Evolutionary conservation across 2,329 filamentous ascomycete species (phyloP), one percentile per base, ranked within the genome.

Genomic region (Raffaelea arxii): DNA sequence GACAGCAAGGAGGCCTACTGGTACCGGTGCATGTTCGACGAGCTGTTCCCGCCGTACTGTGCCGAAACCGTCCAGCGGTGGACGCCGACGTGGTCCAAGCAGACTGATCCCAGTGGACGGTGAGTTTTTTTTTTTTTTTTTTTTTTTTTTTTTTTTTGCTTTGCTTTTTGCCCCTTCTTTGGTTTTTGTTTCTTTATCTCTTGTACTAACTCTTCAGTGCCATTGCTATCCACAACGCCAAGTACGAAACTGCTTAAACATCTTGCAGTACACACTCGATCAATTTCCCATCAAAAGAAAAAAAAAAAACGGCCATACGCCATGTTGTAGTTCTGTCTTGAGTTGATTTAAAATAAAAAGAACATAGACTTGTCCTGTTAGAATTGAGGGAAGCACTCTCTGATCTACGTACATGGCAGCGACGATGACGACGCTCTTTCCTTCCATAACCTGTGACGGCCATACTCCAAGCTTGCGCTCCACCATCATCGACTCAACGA

Each of bases 1-100:
- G 90, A 96, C 61, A 90, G 84, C 61, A 98, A 98, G 78, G 92
- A 98, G 71, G 92, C 89, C 69, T 94, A 95, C 76, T 98, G 92
- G 92, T 98, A 98, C 72, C 84, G 92, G 59, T 77, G 72, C 64
- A 97, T 98, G 91, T 98, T 97, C 64, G 92, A 98, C 65, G 91
- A 98, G 76, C 91, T 94, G 68, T 98, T 97, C 78, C 92, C 92
- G 41, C 77, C 82, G 47, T 83, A 83, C 61, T 97, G 91, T 63
- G 94, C 92, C 9, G 82, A 79, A 49, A 98, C 92, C 7, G 92
- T 98, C 46, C 85, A 87, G 86, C 78, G 92, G 61, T 98, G 92
- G 94, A 89, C 86, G 48, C 92, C 92, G 24, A 98, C 86, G 32
- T 98, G 92, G 92, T 94, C 87, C 47, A 86, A 95, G 65, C 89